Evolutionary conservation across 805 yeast species (phyloP).

Genomic region (Saccharomycopsis microspora): DNA sequence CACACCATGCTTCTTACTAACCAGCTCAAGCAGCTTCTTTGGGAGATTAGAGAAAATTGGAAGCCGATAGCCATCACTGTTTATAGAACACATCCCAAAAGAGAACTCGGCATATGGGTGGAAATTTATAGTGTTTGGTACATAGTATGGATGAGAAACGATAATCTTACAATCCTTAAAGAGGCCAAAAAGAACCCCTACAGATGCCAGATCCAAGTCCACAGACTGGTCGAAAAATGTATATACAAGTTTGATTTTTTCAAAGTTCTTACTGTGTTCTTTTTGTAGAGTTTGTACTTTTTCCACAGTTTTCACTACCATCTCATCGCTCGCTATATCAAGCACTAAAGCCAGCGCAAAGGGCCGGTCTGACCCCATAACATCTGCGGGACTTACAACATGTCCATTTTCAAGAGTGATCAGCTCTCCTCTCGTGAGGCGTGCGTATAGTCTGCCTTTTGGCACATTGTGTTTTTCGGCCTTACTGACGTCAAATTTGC

Average conservation of each 20-base stretch:
- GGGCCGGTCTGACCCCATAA: conserved; percentile 46
- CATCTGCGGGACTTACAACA: conserved; percentile 54
- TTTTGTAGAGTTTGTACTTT: background rate
- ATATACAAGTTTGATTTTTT: conserved; percentile 45
- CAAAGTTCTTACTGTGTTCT: conserved; percentile 2
- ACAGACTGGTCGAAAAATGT: conserved; percentile 60
- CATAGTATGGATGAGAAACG: conserved; percentile 59
- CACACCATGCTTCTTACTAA: background rate
- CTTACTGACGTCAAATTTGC: conserved; percentile 55
- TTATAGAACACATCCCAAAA: conserved; percentile 46
- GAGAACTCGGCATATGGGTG: conserved; percentile 40
- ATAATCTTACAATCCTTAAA: conserved; percentile 32
- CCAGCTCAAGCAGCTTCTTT: background rate
- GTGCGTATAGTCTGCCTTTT: conserved; percentile 46
- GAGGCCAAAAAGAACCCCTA: no score
- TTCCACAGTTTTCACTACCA: conserved; percentile 25
- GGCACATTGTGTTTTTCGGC: conserved; percentile 65
- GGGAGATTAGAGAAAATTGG: conserved; percentile 21
- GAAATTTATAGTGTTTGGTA: conserved; percentile 51
- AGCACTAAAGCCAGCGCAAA: conserved; percentile 55
- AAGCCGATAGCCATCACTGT: conserved; percentile 29
- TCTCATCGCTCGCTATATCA: conserved; percentile 54
- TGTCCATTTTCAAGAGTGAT: conserved; percentile 51
- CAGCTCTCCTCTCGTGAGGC: conserved; percentile 46
- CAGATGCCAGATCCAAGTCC: background rate